These are phyloP conservation scores for Myriangium duriaei DNA, from an alignment of 2,329 filamentous ascomycete species.

Conservation along the genomic window DNA sequence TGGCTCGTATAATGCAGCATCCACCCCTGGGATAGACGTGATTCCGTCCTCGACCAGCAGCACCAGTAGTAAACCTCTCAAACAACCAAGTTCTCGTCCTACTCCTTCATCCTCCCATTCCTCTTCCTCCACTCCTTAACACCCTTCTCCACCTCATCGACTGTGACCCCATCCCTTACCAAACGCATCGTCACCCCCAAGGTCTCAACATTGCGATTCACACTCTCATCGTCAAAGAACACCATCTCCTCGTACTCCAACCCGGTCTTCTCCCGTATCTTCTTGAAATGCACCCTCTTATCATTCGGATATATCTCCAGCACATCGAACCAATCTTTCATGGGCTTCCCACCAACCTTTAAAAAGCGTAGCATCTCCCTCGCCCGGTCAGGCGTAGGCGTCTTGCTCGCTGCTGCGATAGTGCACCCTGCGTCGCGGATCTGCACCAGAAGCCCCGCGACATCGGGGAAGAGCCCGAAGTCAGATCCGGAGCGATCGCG, in stretches of 20 bases:
- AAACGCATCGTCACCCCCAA: conserved; percentile 77
- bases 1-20: too few relatives aligned
- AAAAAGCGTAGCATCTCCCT: conserved; percentile 68
- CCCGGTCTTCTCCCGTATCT: conserved; percentile 57
- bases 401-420: conserved; percentile 69
- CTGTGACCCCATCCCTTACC: conserved; percentile 65
- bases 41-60: too few relatives aligned
- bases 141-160: conserved; percentile 65
- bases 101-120: conserved; percentile 36
- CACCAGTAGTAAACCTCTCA: too few relatives aligned
- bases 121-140: conserved; percentile 70
- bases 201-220: conserved; percentile 71
- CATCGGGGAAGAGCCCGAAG: conserved; percentile 36
- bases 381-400: conserved; percentile 65
- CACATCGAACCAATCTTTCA: conserved; percentile 40
- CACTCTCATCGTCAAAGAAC: conserved; percentile 86
- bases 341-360: conserved; percentile 31
- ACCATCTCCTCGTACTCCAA: conserved; percentile 73
- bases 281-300: conserved; percentile 77
- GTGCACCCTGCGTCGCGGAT: conserved; percentile 42
- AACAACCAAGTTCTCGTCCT: too few relatives aligned
- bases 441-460: conserved; percentile 27
- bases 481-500: conserved; percentile 38
- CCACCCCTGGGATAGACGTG: too few relatives aligned
- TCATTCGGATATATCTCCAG: conserved; percentile 56